A percentile compares a stretch with the other conserved stretches of the same genome.
These are phyloP conservation scores for Stemphylium vesicarium DNA, from an alignment of 2,329 filamentous ascomycete species.

Conservation along the genomic window DNA sequence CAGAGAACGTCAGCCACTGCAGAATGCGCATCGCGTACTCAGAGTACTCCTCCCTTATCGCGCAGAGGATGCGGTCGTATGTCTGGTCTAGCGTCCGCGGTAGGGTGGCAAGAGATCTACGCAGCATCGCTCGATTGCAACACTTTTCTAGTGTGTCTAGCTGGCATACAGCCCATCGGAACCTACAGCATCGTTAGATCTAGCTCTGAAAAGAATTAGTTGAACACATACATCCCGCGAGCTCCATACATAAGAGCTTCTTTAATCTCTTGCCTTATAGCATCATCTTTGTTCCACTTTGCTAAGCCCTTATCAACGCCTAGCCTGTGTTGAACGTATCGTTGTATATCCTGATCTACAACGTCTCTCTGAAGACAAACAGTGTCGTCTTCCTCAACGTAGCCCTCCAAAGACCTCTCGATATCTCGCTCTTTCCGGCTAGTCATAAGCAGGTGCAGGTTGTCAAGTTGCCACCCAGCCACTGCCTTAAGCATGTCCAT, in stretches of 20 bases:
- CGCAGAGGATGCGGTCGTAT: conserved; percentile 35
- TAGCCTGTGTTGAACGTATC: conserved; percentile 44
- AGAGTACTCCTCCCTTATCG: conserved; percentile 23
- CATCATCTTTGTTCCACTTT: conserved; percentile 34
- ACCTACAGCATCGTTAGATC: conserved; percentile 26
- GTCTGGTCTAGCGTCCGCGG: conserved; percentile 36
- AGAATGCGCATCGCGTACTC: conserved; percentile 31
- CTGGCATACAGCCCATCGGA: conserved; percentile 37
- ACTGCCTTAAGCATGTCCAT: conserved; percentile 30
- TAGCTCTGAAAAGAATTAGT: background rate
- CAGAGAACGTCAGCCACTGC: conserved; percentile 34
- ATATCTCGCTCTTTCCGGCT: conserved; percentile 41
- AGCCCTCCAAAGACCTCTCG: conserved; percentile 23
- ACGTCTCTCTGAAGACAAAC: conserved; percentile 31
- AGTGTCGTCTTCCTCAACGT: conserved; percentile 16
- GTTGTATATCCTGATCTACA: conserved; percentile 38
- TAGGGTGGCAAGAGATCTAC: conserved; percentile 24
- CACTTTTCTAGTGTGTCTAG: conserved; percentile 30
- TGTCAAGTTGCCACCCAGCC: conserved; percentile 27
- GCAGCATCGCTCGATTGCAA: conserved; percentile 24
- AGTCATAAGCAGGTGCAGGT: conserved; percentile 34
- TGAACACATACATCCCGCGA: conserved; percentile 29
- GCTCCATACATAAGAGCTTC: conserved; percentile 30
- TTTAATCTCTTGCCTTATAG: conserved; percentile 36
- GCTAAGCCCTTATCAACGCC: conserved; percentile 32